Percentiles rank a stretch among this genome's conserved stretches.
Conservation (phyloP, 2,329 filamentous ascomycete species). For the Colletotrichum aenigma region DNA sequence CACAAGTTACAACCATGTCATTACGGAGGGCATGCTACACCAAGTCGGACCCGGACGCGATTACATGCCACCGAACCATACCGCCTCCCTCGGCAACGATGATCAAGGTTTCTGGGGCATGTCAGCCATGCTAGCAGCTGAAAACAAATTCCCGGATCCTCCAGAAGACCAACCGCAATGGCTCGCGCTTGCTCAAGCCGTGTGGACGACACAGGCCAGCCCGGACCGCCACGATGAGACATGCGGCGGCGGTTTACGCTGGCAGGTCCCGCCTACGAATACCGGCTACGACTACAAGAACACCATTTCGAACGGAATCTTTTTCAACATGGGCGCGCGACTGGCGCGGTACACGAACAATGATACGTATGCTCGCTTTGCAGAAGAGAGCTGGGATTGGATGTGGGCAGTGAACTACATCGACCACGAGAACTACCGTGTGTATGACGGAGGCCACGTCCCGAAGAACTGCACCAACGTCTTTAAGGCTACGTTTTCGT, state of each 20-base stretch:
- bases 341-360: constrained; percentile 74
- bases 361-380: constrained; percentile 67
- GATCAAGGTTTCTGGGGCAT: constrained; percentile 73
- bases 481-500: constrained; percentile 59
- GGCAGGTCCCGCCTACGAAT: constrained; percentile 80
- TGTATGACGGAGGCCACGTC: constrained; percentile 62
- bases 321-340: constrained; percentile 71
- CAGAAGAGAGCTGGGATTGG: constrained; percentile 69
- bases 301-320: constrained; percentile 63
- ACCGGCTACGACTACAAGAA: constrained; percentile 80
- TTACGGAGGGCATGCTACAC: constrained; percentile 55
- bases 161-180: constrained; percentile 53
- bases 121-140: constrained; percentile 65
- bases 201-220: constrained; percentile 63
- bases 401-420: constrained; percentile 53
- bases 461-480: constrained; percentile 55
- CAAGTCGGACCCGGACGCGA: constrained; percentile 57
- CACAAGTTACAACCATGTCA: constrained; percentile 57
- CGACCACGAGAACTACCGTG: constrained; percentile 56
- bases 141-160: constrained; percentile 61
- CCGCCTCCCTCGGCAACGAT: constrained; percentile 62
- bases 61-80: constrained; percentile 61
- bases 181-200: constrained; percentile 63
- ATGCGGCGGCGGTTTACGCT: constrained; percentile 66
- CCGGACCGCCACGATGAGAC: constrained; percentile 62